Evolutionary conservation across 768 basidiomycete genomes (phyloP).

Genomic region (Naganishia kalamii): DNA sequence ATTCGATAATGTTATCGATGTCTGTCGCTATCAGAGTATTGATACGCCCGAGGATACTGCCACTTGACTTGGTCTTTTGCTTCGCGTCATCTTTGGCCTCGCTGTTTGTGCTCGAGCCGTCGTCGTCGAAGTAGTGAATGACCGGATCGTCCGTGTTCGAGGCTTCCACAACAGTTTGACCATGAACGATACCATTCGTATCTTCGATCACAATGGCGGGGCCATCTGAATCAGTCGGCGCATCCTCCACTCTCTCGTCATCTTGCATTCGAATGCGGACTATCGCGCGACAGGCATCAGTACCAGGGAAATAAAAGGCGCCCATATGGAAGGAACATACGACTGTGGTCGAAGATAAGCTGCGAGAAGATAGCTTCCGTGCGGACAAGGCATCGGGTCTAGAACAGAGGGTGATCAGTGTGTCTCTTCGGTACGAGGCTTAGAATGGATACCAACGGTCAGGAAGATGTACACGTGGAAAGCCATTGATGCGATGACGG

Average conservation of each 20-base stretch:
- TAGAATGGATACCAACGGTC: background rate
- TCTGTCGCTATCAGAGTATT: slow-evolving; percentile 71
- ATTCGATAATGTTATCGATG: slow-evolving; percentile 49
- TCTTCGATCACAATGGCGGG: slow-evolving; percentile 20
- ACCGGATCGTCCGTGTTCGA: slow-evolving; percentile 16
- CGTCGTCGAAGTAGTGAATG: background rate
- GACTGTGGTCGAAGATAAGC: slow-evolving; percentile 79
- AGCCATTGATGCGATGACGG: slow-evolving; percentile 44
- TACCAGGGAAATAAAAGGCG: too few species aligned
- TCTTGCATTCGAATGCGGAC: slow-evolving; percentile 62
- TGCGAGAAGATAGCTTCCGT: slow-evolving; percentile 55
- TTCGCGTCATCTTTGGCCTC: slow-evolving; percentile 13
- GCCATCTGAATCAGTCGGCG: background rate
- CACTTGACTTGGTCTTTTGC: slow-evolving; percentile 6
- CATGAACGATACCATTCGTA: background rate
- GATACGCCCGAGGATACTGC: slow-evolving; percentile 64
- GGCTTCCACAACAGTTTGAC: slow-evolving; percentile 14
- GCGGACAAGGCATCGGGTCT: slow-evolving; percentile 50
- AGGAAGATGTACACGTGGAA: slow-evolving; percentile 54
- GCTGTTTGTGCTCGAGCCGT: slow-evolving; percentile 18
- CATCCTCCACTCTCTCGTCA: slow-evolving; percentile 41
- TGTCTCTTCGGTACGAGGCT: background rate
- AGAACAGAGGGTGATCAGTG: slow-evolving; percentile 36
- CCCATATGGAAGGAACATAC: too few species aligned
- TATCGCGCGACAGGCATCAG: too few species aligned